Base-by-base conservation (phyloP, 192 early-diverging fungal species). In the Diversispora eburnea region DNA sequence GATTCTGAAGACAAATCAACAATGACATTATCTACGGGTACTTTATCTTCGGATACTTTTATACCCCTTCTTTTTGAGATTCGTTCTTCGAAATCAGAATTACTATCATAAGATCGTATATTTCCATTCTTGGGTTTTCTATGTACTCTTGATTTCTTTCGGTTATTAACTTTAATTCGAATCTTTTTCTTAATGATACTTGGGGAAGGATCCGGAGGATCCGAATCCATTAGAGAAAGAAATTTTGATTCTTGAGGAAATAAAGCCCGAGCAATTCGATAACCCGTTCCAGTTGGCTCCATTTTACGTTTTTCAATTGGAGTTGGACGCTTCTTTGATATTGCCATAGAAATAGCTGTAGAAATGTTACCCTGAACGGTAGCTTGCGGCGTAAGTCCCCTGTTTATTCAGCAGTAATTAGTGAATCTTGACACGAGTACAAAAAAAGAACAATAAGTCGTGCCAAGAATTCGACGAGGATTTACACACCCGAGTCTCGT, bases 281-380 rank as follows among this genome's bases (percentile, higher is more conserved):
- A 84, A 17, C 75, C 74, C 20, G 82, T 76, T 46, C 68, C 64
- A 39, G 76, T 69, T 33, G 25, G 25, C 17, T 73, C 74, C 3
- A 49, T 56, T 43, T 69, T 76, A 57, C 77, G 76, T 59, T 81
- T 82, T 19, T 79, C 75, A 25, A 84, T 83, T 6, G 83, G 83
- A 42, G 81, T 77, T n/a, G 76, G 56, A 15, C 56, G 17, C 19
- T 76, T 69, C 13, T 79, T 47, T 56, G 76, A 64, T 47, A 74
- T 67, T 1, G 83, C 81, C 3, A 70, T 70, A 52, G 78, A 77
- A 17, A 80, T 70, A 3, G 80, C 73, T 6, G 81, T 84, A 33
- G 81, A 83, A 54, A 84, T 84, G 12, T 77, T 81, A 22, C 83
- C 83, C 74, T 84, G 83, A 20, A 84, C 76, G 22, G 83, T 83